Evolutionary conservation across 2,329 filamentous ascomycete genomes (phyloP).

Genomic region (Clonostachys solani): DNA sequence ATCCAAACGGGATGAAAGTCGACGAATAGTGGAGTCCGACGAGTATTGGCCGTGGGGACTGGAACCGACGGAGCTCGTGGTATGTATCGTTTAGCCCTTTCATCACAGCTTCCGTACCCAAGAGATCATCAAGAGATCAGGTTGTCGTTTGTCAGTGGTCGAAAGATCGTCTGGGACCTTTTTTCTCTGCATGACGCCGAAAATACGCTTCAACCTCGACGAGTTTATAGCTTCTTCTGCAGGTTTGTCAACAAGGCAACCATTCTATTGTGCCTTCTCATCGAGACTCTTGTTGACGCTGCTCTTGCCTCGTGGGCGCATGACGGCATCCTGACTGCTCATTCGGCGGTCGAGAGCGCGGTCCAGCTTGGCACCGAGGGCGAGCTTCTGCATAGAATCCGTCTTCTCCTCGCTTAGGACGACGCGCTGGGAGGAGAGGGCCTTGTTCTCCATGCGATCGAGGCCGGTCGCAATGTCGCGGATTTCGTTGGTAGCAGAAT

Average conservation of each 20-base stretch:
- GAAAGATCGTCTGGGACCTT: no score
- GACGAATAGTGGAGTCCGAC: no score
- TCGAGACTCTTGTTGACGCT: conserved; percentile 24
- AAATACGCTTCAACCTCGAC: neutral
- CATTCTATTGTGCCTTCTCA: conserved; percentile 25
- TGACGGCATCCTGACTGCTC: conserved; percentile 84
- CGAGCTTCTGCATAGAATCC: conserved; percentile 79
- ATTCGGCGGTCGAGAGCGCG: conserved; percentile 82
- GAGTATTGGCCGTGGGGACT: no score
- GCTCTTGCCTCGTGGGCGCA: conserved; percentile 51
- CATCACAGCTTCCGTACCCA: no score
- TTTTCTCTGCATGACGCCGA: no score
- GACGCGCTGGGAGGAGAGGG: conserved; percentile 70
- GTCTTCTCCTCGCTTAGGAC: conserved; percentile 74
- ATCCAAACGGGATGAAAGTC: neutral
- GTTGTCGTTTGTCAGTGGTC: no score
- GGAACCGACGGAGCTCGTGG: no score
- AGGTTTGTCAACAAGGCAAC: neutral
- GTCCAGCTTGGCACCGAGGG: conserved; percentile 85
- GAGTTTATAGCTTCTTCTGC: neutral
- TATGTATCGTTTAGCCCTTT: no score
- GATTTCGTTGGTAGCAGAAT: conserved; percentile 54
- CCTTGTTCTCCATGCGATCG: conserved; percentile 86
- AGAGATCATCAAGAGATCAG: no score
- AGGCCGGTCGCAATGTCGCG: conserved; percentile 73